A percentile compares a stretch with the other conserved stretches of the same genome.
These are phyloP conservation scores for Pseudozyma flocculosa DNA, from an alignment of 1,284 basidiomycete species.

Conservation along the genomic window DNA sequence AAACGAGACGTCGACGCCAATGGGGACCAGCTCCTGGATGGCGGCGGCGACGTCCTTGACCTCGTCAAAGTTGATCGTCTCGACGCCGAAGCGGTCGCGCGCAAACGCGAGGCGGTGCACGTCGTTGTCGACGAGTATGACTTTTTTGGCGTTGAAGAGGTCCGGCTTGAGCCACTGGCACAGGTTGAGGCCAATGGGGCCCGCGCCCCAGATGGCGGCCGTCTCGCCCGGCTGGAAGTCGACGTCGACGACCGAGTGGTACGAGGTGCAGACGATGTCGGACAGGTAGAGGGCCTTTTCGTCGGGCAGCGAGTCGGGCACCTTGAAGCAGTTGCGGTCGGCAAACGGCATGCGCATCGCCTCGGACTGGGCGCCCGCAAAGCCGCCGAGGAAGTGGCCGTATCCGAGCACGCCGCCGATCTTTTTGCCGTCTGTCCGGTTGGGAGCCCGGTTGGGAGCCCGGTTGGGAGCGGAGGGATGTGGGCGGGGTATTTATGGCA, in stretches of 20 bases:
- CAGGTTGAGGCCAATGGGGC: conserved; percentile 68
- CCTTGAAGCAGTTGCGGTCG: conserved; percentile 69
- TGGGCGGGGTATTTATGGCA: too few species aligned
- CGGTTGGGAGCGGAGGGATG: too few species aligned
- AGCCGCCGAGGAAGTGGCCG: conserved; percentile 73
- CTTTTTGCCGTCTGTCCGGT: conserved; percentile 62
- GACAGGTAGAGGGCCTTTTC: conserved; percentile 66
- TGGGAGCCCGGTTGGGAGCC: too few species aligned
- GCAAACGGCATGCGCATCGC: conserved; percentile 68
- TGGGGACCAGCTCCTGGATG: conserved; percentile 67
- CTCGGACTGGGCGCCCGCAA: conserved; percentile 68
- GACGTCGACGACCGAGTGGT: conserved; percentile 71
- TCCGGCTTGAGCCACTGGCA: conserved; percentile 65
- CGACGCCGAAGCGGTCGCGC: conserved; percentile 64
- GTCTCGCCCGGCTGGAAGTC: conserved; percentile 69
- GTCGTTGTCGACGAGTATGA: conserved; percentile 72
- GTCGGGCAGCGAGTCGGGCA: conserved; percentile 62
- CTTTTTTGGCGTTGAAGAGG: conserved; percentile 69
- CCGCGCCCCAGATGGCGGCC: conserved; percentile 68
- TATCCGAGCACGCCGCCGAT: conserved; percentile 59
- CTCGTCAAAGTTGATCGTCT: conserved; percentile 68
- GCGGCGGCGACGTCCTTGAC: conserved; percentile 65
- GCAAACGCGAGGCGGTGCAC: conserved; percentile 68
- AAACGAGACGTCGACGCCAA: conserved; percentile 45
- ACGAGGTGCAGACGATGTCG: conserved; percentile 73